A percentile compares a stretch with the other conserved stretches of the same genome.
phyloP scores from a whole-genome alignment of 352 stramenopile genomes.

The Pythium phragmiticola region DNA sequence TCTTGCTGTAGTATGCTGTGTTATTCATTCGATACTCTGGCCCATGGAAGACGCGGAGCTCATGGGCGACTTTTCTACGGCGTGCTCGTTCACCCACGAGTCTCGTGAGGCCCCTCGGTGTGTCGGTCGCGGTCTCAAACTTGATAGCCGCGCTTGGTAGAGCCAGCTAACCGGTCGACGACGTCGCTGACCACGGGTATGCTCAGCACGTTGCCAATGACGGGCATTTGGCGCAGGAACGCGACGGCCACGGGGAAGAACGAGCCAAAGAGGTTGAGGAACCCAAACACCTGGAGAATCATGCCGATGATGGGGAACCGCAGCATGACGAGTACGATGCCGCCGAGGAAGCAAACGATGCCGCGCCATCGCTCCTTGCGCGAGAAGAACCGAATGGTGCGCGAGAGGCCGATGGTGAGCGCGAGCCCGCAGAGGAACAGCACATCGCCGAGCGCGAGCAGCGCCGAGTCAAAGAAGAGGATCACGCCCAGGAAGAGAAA shows the following conservation, averaged over 20 bases:
- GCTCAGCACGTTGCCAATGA: conserved; percentile 88
- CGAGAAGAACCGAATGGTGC: conserved; percentile 94
- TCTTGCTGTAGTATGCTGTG: background rate
- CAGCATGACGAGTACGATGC: conserved; percentile 92
- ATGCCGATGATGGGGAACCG: conserved; percentile 93
- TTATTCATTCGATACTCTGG: background rate
- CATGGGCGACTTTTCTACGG: background rate
- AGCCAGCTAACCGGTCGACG: conserved; percentile 84
- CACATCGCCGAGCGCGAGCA: conserved; percentile 93
- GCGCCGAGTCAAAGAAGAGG: conserved; percentile 94
- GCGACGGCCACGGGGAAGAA: conserved; percentile 95
- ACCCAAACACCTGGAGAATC: conserved; percentile 92
- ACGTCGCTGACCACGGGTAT: conserved; percentile 79
- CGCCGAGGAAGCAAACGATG: conserved; percentile 94
- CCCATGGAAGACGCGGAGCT: background rate
- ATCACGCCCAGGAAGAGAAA: conserved; percentile 93
- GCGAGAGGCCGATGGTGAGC: conserved; percentile 92
- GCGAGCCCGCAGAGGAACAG: conserved; percentile 93
- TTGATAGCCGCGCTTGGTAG: conserved; percentile 83
- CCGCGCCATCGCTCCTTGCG: conserved; percentile 91
- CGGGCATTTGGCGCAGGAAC: conserved; percentile 91
- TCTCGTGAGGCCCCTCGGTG: background rate
- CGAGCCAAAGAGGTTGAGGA: conserved; percentile 95
- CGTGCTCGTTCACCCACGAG: too few relatives aligned
- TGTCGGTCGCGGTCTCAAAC: conserved; percentile 37